Evolutionary conservation across 2,329 filamentous ascomycete genomes (phyloP).

Genomic region (Ophiostoma australiae): DNA sequence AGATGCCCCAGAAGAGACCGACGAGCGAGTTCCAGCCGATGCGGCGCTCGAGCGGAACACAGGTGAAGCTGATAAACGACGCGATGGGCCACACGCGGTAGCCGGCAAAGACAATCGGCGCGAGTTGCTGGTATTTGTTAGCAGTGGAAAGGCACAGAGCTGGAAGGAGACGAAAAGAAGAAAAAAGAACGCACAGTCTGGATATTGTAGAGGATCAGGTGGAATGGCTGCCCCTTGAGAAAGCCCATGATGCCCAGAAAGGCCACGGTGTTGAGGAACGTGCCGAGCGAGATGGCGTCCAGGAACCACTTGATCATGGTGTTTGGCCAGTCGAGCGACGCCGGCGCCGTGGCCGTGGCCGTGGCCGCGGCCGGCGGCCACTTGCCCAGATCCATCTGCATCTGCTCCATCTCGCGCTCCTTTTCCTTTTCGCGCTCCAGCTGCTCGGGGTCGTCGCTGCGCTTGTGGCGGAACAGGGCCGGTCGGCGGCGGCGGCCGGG

Average conservation of each 20-base stretch:
- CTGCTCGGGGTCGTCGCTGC: conserved; percentile 6
- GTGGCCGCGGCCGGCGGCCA: conserved; percentile 15
- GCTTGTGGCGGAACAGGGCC: conserved; percentile 1
- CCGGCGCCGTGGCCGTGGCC: conserved; percentile 28
- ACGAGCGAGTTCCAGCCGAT: conserved; percentile 48
- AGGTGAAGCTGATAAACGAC: conserved; percentile 48
- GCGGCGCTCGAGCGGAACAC: conserved; percentile 45
- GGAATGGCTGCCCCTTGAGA: conserved; percentile 39
- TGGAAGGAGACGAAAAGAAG: neutral
- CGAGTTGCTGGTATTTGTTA: conserved; percentile 35
- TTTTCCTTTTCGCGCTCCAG: neutral
- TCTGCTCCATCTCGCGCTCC: conserved; percentile 8
- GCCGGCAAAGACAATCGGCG: conserved; percentile 46
- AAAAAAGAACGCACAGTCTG: conserved; percentile 30
- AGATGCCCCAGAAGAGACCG: conserved; percentile 48
- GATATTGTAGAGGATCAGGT: conserved; percentile 39
- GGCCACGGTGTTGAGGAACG: conserved; percentile 44
- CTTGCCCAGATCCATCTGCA: conserved; percentile 9
- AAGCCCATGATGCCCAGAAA: conserved; percentile 47
- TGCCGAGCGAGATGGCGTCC: conserved; percentile 46
- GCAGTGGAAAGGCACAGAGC: neutral
- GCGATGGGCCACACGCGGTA: conserved; percentile 51
- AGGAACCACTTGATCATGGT: conserved; percentile 48
- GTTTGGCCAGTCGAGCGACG: conserved; percentile 40
- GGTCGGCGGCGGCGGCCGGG: conserved; percentile 39